Percentiles rank a stretch among this genome's conserved stretches.
Conservation (phyloP, 2,329 filamentous ascomycete species). For the Trichoderma cornu-damae region DNA sequence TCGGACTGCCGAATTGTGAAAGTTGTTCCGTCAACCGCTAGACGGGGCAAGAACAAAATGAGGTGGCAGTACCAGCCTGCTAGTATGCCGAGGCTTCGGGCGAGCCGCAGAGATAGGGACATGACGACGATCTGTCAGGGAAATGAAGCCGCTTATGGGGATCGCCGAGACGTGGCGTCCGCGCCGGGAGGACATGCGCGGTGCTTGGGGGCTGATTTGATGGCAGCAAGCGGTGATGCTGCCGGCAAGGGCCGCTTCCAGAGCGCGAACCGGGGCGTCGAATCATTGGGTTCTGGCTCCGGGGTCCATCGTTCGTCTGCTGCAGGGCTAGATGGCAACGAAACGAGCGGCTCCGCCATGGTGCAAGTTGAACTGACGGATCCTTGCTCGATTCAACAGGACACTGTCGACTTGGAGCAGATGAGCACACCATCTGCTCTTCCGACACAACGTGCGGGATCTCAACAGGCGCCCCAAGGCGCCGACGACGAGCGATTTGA, state of each 20-base stretch:
- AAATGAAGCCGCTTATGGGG: background rate
- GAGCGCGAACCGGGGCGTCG: background rate
- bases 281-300: background rate
- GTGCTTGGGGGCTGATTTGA: background rate
- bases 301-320: background rate
- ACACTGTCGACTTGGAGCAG: background rate
- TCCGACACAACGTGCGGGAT: background rate
- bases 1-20: slow-evolving; percentile 11
- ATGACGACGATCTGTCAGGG: background rate
- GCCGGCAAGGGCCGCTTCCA: background rate
- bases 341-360: background rate
- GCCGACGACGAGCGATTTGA: background rate
- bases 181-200: background rate
- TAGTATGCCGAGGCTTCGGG: background rate
- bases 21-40: background rate
- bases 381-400: background rate
- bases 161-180: background rate
- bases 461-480: background rate
- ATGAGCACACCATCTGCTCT: background rate
- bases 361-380: background rate
- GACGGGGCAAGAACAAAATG: background rate
- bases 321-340: background rate
- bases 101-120: background rate
- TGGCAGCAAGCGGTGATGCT: background rate
- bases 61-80: background rate